Base-by-base conservation (phyloP, 495 filamentous ascomycete genomes). In the Talaromyces proteolyticus region DNA sequence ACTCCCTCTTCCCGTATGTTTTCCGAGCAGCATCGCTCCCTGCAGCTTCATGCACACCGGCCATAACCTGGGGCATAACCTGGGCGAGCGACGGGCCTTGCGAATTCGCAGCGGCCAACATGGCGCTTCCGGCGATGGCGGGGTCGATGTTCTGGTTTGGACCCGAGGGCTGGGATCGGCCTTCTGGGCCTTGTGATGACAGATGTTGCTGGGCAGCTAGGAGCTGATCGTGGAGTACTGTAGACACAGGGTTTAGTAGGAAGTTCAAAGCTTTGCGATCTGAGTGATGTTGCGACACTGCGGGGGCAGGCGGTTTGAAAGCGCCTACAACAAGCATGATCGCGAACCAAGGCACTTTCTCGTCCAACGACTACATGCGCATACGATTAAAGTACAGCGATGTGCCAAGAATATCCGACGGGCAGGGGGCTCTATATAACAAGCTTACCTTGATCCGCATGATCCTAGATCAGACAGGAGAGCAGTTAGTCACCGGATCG, bases 1-100 rank as follows among this genome's bases (percentile, higher is more conserved):
- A 70, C 69, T 96, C 93, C 39, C 93, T 78, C 69, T 96, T 95
- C 25, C 84, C 84, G 37, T 72, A 74, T 6, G 69, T 67, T 60
- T 78, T 82, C 36, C 70, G 60, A 17, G 59, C 61, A 29, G 61
- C 58, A 18, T 63, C 71, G 39, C 62, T 64, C 7, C 64, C 65
- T 3, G 68, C 63, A 41, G 68, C 47, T 10, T 71, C 68, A 4
- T 68, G 68, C 16, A 64, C 54, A 24, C 68, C 67, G 1, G 67
- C 63, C 14, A 40, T 36, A 22, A 45, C 26, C 36, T 72, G 67
- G 2, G 70, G 66, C 26, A 45, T 14, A 12, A 45, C 50, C n/a
- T 47, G 23, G 14, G 38, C 23, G 12, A 56, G 55, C 11, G 56
- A 22, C 18, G 55, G 22, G 2, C 17, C 25, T 21, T 44, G 34